phyloP scores from a whole-genome alignment of 306 rosid genomes.

The Vigna nakashimae region DNA sequence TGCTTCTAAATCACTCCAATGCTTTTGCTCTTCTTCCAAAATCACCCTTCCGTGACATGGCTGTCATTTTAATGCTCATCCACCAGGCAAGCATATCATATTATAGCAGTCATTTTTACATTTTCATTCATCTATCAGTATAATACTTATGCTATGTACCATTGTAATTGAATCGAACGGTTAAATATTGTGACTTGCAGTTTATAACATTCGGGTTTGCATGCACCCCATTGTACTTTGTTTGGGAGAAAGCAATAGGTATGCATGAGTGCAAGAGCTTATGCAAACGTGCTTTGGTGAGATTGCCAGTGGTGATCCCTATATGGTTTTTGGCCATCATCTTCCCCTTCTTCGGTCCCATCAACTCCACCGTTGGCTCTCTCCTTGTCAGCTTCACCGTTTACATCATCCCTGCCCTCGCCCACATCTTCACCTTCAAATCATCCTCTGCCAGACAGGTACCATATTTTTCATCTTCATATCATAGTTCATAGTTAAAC shows the following conservation, averaged over 20 bases:
- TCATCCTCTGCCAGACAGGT: conserved; percentile 93
- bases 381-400: conserved; percentile 98
- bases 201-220: conserved; percentile 97
- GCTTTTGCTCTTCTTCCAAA: conserved; percentile 93
- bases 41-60: conserved; percentile 86
- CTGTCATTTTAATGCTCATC: conserved; percentile 93
- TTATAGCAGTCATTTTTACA: too few relatives aligned
- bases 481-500: neutral
- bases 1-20: conserved; percentile 95
- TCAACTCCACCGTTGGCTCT: conserved; percentile 97
- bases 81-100: conserved; percentile 65
- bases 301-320: conserved; percentile 92
- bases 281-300: conserved; percentile 91
- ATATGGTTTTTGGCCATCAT: conserved; percentile 96
- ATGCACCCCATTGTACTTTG: conserved; percentile 93
- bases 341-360: conserved; percentile 96
- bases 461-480: conserved; percentile 3
- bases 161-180: neutral
- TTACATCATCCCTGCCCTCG: conserved; percentile 91
- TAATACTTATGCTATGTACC: too few relatives aligned
- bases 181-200: conserved; percentile 45
- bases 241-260: conserved; percentile 95
- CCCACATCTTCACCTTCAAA: conserved; percentile 84
- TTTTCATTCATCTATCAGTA: too few relatives aligned
- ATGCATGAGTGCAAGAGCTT: conserved; percentile 93